Conservation (phyloP, 2,329 filamentous ascomycete genomes). For the Didymellaceae sp. region DNA sequence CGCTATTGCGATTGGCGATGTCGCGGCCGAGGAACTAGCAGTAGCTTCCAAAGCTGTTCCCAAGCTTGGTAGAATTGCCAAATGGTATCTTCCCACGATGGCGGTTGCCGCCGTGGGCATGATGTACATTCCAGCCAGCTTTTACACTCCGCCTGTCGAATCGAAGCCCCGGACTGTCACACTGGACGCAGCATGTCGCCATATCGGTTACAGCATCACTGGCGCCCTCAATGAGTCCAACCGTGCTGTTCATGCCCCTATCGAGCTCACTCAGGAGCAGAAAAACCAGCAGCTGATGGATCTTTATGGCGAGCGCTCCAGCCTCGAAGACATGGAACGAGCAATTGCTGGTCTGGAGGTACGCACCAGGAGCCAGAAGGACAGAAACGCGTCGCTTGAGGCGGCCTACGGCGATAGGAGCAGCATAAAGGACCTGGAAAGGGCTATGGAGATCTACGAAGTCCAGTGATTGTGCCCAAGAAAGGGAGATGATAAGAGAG, state of each 20-base stretch:
- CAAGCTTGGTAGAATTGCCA: conserved; percentile 41
- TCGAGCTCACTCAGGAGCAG: conserved; percentile 38
- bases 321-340: conserved; percentile 43
- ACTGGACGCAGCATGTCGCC: conserved; percentile 40
- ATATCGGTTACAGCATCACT: conserved; percentile 42
- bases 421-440: conserved; percentile 53
- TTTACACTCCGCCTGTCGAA: conserved; percentile 20
- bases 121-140: conserved; percentile 34
- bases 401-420: conserved; percentile 56
- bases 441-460: conserved; percentile 54
- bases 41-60: conserved; percentile 33
- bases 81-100: conserved; percentile 47
- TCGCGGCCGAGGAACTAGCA: conserved; percentile 33
- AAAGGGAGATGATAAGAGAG: background rate
- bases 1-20: conserved; percentile 32
- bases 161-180: conserved; percentile 35
- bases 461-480: conserved; percentile 40
- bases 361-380: conserved; percentile 38
- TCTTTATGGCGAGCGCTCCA: conserved; percentile 40
- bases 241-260: conserved; percentile 30
- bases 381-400: conserved; percentile 51
- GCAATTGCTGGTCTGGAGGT: conserved; percentile 38
- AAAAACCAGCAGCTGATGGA: conserved; percentile 41
- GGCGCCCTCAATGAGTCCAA: conserved; percentile 43
- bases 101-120: conserved; percentile 42